Base-by-base conservation (phyloP, 2,329 filamentous ascomycete genomes). In the Rhexocercosporidium sp. region DNA sequence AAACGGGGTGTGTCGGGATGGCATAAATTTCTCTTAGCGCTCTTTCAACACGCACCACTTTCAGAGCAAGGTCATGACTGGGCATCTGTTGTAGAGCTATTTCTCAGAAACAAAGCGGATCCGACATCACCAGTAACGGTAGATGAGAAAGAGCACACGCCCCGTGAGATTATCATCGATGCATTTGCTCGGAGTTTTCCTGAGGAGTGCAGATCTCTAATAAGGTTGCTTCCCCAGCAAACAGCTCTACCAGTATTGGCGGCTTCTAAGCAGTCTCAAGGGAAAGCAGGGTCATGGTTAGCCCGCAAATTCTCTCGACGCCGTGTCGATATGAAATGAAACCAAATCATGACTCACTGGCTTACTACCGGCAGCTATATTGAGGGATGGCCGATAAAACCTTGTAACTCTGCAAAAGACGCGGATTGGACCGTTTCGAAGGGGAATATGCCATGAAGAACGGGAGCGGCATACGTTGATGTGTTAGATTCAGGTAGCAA, bases 401-500 rank as follows among this genome's bases (percentile, higher is more conserved):
- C n/a, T n/a, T n/a, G n/a, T n/a, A n/a, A n/a, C n/a, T n/a, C n/a
- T n/a, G n/a, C n/a, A n/a, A n/a, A n/a, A n/a, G n/a, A n/a, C n/a
- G n/a, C n/a, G n/a, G n/a, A n/a, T n/a, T n/a, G n/a, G n/a, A n/a
- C n/a, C n/a, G n/a, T n/a, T n/a, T n/a, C n/a, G n/a, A n/a, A n/a
- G n/a, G n/a, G n/a, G n/a, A n/a, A n/a, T n/a, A n/a, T n/a, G n/a
- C n/a, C n/a, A n/a, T n/a, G n/a, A n/a, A n/a, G n/a, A n/a, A n/a
- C n/a, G n/a, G n/a, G n/a, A n/a, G n/a, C n/a, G n/a, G n/a, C n/a
- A n/a, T n/a, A n/a, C n/a, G n/a, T n/a, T n/a, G n/a, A n/a, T n/a
- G n/a, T n/a, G n/a, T n/a, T n/a, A 59, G 53, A 64, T 64, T 59
- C 27, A 57, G 61, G 41, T 63, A 63, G 47, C 61, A 20, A 63